Base-by-base conservation (phyloP, 2,329 filamentous ascomycete genomes). In the Monosporascus sp. region DNA sequence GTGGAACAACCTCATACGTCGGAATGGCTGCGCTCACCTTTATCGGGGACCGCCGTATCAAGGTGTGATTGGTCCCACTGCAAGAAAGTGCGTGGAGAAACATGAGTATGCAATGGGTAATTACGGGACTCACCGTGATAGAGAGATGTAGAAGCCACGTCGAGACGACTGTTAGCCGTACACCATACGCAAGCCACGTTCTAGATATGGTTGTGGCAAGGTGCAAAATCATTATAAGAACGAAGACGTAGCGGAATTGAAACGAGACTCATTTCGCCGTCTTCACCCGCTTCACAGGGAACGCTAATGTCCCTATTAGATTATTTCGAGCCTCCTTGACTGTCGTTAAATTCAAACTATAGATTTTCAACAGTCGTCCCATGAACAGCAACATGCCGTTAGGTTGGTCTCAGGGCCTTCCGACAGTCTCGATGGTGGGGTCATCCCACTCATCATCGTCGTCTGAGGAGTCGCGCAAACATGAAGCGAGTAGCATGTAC, bases 401-500 rank as follows among this genome's bases (percentile, higher is more conserved):
- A 18, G 48, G 48, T 41, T 49, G 35, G 18, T 49, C 48, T 17
- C 24, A 44, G 17, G 48, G 48, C 22, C 25, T 44, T 5, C 44
- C 48, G 48, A 31, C 48, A 6, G 48, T 50, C 18, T 43, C 48
- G 48, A 27, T 50, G 22, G 39, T 50, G 2, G 48, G 35, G n/a
- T 50, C 48, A 11, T 17, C 27, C 20, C n/a, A 22, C 38, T 43
- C 48, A 14, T 11, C 46, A 6, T 17, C 25, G 2, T 37, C 27
- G 6, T 50, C 48, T 11, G 24, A 20, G 14, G 43, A 46, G 9
- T 46, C 43, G 17, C 18, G 17, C 4, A 22, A n/a, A 22, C 48
- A 50, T 45, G 48, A 50, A 37, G 48, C 31, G 20, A 31, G 37
- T 25, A 18, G 25, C 24, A 45, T 45, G 39, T 50, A 50, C 15